Conservation (phyloP, 2,329 filamentous ascomycete genomes). For the Thermoascus crustaceus region DNA sequence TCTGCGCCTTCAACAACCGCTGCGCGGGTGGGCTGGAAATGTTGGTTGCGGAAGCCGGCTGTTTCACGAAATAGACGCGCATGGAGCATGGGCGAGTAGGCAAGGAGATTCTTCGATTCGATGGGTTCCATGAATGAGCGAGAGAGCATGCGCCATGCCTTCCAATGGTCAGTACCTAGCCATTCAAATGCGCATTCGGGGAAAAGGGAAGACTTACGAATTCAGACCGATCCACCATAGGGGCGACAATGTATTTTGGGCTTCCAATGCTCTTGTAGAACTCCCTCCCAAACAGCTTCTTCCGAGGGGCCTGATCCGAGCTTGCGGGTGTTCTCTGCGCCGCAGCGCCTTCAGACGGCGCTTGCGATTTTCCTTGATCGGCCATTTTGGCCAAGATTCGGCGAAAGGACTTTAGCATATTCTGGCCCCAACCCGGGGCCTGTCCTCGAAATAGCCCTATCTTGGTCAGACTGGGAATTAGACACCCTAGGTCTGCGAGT, state of each 20-base stretch:
- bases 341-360: conserved; percentile 11
- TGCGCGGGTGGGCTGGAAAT: conserved; percentile 65
- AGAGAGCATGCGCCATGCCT: conserved; percentile 97
- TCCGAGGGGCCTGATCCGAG: conserved; percentile 10
- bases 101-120: conserved; percentile 59
- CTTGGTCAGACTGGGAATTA: conserved; percentile 12
- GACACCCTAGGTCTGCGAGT: conserved; percentile 1
- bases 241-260: conserved; percentile 82
- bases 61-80: conserved; percentile 77
- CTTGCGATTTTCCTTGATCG: conserved; percentile 13
- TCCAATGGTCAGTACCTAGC: conserved; percentile 10
- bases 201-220: conserved; percentile 56
- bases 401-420: conserved; percentile 7
- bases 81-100: conserved; percentile 95
- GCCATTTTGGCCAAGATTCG: conserved; percentile 19
- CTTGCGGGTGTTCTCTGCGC: conserved; percentile 13
- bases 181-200: not conserved
- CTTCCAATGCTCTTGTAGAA: conserved; percentile 95
- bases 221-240: conserved; percentile 98
- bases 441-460: conserved; percentile 23
- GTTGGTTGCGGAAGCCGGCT: conserved; percentile 63
- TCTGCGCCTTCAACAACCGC: conserved; percentile 20
- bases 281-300: conserved; percentile 70
- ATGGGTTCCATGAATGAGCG: conserved; percentile 74
- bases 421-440: conserved; percentile 22